Base-by-base conservation (phyloP, 768 basidiomycete genomes). In the Pluteus cervinus region DNA sequence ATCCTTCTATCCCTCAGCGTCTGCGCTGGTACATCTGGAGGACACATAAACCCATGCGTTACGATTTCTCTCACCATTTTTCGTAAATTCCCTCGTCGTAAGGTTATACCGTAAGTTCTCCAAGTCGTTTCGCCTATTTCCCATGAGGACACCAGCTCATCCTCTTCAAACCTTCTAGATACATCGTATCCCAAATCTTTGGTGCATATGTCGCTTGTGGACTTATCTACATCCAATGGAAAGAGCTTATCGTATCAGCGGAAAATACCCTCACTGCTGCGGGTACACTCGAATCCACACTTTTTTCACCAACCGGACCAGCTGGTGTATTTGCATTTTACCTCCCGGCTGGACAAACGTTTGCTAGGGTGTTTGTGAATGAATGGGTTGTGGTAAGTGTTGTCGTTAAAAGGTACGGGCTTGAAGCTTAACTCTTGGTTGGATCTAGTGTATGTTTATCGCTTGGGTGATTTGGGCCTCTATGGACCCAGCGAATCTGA, bases 401-500 rank as follows among this genome's bases (percentile, higher is more conserved):
- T 15, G n/a, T 10, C 24, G 10, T 40, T 3, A 7, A n/a, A 33
- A 14, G n/a, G 2, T 7, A 24, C 10, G 14, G 17, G 17, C 14
- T 24, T 12, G 30, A 32, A 12, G 30, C 28, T 15, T 31, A 9
- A 16, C 17, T 30, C 18, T 40, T 18, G 14, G 31, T 17, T 3
- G 15, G 3, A 28, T 8, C 24, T 30, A 61, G 60, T 57, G 55
- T 50, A 64, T 71, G 35, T 46, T 79, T 31, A 54, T 79, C 31
- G 72, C 57, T 3, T 53, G 79, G 20, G 58, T 65, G 26, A 72
- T 77, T 46, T 79, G 74, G 66, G 68, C 66, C 16, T 46, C 53
- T 46, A 45, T 69, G 23, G 79, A 84, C 48, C 76, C 79, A 3
- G 75, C 76, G 9, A 83, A 79, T 48, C 53, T 71, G 35, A 47